Evolutionary conservation across 1,284 basidiomycete genomes (phyloP), one percentile per base, ranked within the genome.

Genomic region (Apiotrichum sp.): DNA sequence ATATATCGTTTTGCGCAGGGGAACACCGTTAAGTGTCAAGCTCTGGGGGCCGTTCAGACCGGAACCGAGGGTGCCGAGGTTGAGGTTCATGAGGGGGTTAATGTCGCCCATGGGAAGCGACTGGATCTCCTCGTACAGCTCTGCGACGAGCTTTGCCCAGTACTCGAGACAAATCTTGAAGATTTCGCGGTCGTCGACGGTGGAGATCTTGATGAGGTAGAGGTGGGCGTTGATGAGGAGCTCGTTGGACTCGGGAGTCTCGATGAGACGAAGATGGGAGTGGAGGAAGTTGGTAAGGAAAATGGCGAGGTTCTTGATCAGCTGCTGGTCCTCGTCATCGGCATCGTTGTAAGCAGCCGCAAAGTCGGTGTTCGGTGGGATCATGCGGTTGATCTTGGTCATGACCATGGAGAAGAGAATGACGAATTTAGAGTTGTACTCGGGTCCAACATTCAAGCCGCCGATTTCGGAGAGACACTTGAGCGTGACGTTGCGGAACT

Each of bases 81-180:
- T 97, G 62, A 98, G 79, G 43, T 89, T 89, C 86, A 97, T 93
- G 56, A 99, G 79, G 41, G 97, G 79, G 52, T 93, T 93, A 53
- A 92, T 93, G 62, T 97, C 93, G 38, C 89, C 88, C 60, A 77
- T 66, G 0, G 96, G 95, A 34, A 76, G 62, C 11, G 72, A 67
- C 74, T 96, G 92, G 53, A 95, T 88, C 80, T 99, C 96, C 65
- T 98, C 93, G 74, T 98, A 98, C n/a, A 99, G 81, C 73, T 97
- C 93, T 7, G 89, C 84, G 8, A 98, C 96, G n/a, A 99, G 86
- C 77, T 96, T 97, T 54, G 89, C 79, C 96, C 96, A 99, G 78
- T 98, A 99, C 74, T 98, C 96, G 67, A 98, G 79, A 69, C 93
- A 98, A 68, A 98, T 97, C 79, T 98, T 99, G 86, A 98, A 98